These are phyloP conservation scores for Pleurotus platypus DNA, from an alignment of 768 basidiomycete species.

Conservation along the genomic window DNA sequence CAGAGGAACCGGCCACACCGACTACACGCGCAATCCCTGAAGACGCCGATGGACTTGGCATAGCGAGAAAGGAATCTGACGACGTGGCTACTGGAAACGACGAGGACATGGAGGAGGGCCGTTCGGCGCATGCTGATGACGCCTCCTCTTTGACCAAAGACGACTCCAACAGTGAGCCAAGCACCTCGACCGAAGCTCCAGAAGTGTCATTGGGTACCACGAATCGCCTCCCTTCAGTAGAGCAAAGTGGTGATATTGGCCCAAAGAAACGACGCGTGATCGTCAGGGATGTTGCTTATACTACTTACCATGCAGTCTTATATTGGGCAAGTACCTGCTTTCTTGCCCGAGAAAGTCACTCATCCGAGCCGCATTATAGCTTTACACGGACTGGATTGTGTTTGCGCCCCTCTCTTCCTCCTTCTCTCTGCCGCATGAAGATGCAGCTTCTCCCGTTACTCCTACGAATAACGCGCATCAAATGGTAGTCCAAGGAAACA, in stretches of 20 bases:
- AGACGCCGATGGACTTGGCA: too few species aligned
- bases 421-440: constrained; percentile 33
- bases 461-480: neutral
- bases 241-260: constrained; percentile 4
- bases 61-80: too few species aligned
- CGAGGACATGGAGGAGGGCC: constrained; percentile 25
- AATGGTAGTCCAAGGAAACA: neutral
- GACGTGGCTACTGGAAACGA: constrained; percentile 37
- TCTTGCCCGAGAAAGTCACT: neutral
- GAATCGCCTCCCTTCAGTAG: neutral
- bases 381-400: constrained; percentile 82
- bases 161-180: too few species aligned
- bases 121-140: neutral
- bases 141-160: too few species aligned
- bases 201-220: too few species aligned
- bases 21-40: too few species aligned
- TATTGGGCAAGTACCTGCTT: constrained; percentile 61
- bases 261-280: constrained; percentile 27
- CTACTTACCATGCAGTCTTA: constrained; percentile 45
- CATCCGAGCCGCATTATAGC: constrained; percentile 32
- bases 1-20: neutral
- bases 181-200: too few species aligned
- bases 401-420: constrained; percentile 84
- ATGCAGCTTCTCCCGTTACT: constrained; percentile 16
- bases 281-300: constrained; percentile 49